phyloP scores from a whole-genome alignment of 148 eudicot species.

The Rhododendron molle region DNA sequence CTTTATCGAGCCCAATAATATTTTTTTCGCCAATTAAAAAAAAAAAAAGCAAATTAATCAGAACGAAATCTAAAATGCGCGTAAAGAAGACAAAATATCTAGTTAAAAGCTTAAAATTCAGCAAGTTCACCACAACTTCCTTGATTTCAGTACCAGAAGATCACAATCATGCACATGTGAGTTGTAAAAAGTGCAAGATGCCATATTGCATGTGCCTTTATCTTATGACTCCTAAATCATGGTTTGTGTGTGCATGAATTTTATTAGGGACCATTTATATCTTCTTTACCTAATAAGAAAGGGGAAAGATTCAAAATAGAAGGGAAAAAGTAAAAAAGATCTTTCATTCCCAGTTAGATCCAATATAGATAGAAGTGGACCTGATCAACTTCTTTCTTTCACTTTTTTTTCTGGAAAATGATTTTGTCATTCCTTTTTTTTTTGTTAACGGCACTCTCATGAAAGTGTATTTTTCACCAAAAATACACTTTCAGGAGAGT shows the following conservation, averaged over 20 bases:
- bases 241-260: neutral
- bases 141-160: conserved; percentile 4
- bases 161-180: neutral
- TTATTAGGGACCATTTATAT: conserved; percentile 11
- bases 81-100: no score
- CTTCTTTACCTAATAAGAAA: neutral
- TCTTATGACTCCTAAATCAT: neutral
- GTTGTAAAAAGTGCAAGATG: conserved; percentile 9
- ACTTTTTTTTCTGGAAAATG: no score
- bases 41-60: no score
- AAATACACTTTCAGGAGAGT: no score
- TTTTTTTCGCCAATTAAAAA: no score
- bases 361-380: conserved; percentile 1
- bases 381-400: neutral
- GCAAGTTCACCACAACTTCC: neutral
- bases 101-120: neutral
- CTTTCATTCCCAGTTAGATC: neutral
- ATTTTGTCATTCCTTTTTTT: no score
- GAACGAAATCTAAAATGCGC: neutral
- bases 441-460: no score
- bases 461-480: no score
- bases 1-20: no score
- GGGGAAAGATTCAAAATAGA: neutral
- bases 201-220: neutral
- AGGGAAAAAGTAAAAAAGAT: neutral